Base-by-base conservation (phyloP, 2,329 filamentous ascomycete species). In the Fusarium fujikuroi region DNA sequence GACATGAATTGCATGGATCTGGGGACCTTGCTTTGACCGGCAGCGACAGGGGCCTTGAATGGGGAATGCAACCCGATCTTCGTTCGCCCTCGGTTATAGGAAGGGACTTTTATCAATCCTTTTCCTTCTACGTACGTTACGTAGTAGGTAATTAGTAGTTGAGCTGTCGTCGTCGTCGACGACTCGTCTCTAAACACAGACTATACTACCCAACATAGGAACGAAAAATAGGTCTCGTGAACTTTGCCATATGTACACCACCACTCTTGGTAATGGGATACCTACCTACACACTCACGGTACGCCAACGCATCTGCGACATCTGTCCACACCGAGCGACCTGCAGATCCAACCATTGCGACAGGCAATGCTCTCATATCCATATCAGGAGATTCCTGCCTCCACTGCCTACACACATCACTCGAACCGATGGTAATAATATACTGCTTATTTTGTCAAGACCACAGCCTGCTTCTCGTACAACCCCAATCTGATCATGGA, bases 1-100 rank as follows among this genome's bases (percentile, higher is more conserved):
- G 66, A 53, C 40, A 70, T 59, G 61, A 58, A 58, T n/a, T 58
- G 42, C 60, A 73, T 69, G 65, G 53, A 69, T 63, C 70, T 49
- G 42, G 57, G 68, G 36, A 39, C 47, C 28, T 43, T 37, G 25
- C 43, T 18, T 30, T 47, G 25, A 36, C 34, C 44, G 46, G 23
- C 47, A 32, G 34, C 43, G 57, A 58, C 53, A 42, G 42, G 53
- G 54, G 43, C 21, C 34, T 36, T 30, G 28, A 36, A 28, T 23
- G 49, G 42, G 49, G 40, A 36, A 56, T 63, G 47, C 34, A 60
- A 19, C 49, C 66, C 18, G 56, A 46, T 37, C 37, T 42, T 54
- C 32, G 44, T 50, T 34, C 44, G 34, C 44, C 39, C 40, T 70
- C 53, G 36, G 46, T 23, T 34, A 37, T 34, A 37, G 40, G 30